Evolutionary conservation across 1,284 basidiomycete genomes (phyloP).

Genomic region (Apiotrichum akiyoshidainum): DNA sequence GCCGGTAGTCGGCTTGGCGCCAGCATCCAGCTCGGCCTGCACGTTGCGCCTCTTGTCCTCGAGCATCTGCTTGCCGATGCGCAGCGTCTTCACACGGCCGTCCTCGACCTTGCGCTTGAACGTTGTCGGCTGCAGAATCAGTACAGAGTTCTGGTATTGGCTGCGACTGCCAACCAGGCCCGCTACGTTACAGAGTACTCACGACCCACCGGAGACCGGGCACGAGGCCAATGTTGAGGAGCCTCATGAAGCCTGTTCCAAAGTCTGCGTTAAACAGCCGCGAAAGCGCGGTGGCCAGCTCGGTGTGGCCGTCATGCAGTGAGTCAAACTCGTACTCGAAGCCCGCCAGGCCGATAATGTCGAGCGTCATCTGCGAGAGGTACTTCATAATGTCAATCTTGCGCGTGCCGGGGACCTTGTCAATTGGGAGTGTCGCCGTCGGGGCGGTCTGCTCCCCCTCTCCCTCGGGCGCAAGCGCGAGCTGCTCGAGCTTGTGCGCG

Average conservation of each 20-base stretch:
- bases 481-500: conserved; percentile 16
- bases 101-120: too few relatives aligned
- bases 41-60: conserved; percentile 38
- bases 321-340: conserved; percentile 59
- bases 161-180: too few relatives aligned
- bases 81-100: too few relatives aligned
- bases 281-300: conserved; percentile 38
- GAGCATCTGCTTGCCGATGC: conserved; percentile 51
- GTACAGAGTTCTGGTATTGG: too few relatives aligned
- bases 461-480: neutral
- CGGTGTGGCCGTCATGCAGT: conserved; percentile 29
- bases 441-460: conserved; percentile 12
- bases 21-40: too few relatives aligned
- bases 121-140: too few relatives aligned
- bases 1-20: too few relatives aligned
- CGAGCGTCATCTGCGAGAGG: conserved; percentile 62
- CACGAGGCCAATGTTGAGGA: neutral
- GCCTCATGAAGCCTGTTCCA: neutral
- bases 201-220: neutral
- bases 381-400: conserved; percentile 59
- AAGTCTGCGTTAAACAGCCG: neutral
- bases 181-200: too few relatives aligned
- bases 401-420: conserved; percentile 45
- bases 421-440: conserved; percentile 41
- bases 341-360: conserved; percentile 65